A percentile compares a stretch with the other conserved stretches of the same genome.
phyloP scores from a whole-genome alignment of 495 filamentous ascomycete species.

The Penicillium samsonianum region DNA sequence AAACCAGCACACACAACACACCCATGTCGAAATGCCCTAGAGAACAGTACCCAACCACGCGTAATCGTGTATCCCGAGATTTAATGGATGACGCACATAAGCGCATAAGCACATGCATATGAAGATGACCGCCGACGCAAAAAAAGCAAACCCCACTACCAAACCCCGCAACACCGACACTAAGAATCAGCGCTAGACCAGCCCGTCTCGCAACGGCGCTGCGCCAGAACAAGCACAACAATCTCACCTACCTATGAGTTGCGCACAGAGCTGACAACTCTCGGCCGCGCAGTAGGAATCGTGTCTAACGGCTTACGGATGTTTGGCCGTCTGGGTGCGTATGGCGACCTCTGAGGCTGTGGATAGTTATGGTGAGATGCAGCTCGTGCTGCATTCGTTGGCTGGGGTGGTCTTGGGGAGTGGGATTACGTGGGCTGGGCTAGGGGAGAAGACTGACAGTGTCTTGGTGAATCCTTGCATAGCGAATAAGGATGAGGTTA shows the following conservation, averaged over 20 bases:
- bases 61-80: too few relatives aligned
- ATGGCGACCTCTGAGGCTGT: slow-evolving; percentile 28
- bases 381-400: slow-evolving; percentile 34
- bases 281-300: slow-evolving; percentile 51
- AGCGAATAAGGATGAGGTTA: slow-evolving; percentile 27
- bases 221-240: slow-evolving; percentile 28
- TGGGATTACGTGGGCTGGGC: slow-evolving; percentile 24
- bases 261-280: slow-evolving; percentile 34
- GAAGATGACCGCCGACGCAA: not conserved
- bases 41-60: not conserved
- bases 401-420: slow-evolving; percentile 27
- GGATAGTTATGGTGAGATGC: slow-evolving; percentile 28
- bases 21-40: not conserved
- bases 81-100: not conserved
- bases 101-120: not conserved
- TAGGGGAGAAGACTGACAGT: slow-evolving; percentile 39
- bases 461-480: slow-evolving; percentile 46
- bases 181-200: slow-evolving; percentile 61
- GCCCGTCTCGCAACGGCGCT: slow-evolving; percentile 35
- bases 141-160: slow-evolving; percentile 3
- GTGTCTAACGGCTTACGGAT: slow-evolving; percentile 51
- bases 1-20: not conserved
- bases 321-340: slow-evolving; percentile 40
- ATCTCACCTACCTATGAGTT: slow-evolving; percentile 37
- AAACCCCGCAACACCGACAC: slow-evolving; percentile 18